phyloP scores from a whole-genome alignment of 805 yeast species.

The Metschnikowia dekortorum region DNA sequence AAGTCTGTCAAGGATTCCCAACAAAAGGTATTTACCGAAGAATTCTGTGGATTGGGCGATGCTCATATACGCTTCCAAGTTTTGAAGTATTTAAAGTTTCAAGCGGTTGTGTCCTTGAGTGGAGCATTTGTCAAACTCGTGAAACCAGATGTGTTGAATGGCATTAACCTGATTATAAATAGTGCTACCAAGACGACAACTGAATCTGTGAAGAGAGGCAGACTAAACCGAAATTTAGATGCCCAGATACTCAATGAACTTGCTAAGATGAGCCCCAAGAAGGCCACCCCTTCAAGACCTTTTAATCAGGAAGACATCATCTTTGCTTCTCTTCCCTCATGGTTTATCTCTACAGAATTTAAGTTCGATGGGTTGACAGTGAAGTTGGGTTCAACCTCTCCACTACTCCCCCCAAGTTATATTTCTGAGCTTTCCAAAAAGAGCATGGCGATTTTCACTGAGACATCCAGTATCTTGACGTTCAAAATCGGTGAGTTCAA shows the following conservation, averaged over 20 bases:
- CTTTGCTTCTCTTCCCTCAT: slow-evolving; percentile 27
- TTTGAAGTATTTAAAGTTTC: slow-evolving; percentile 26
- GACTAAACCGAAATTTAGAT: slow-evolving; percentile 26
- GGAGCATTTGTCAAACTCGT: slow-evolving; percentile 24
- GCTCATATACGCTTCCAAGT: slow-evolving; percentile 21
- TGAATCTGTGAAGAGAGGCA: slow-evolving; percentile 24
- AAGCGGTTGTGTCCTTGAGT: slow-evolving; percentile 18
- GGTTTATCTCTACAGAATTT: slow-evolving; percentile 28
- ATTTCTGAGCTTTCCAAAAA: slow-evolving; percentile 19
- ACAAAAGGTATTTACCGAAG: slow-evolving; percentile 13
- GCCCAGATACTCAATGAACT: slow-evolving; percentile 15
- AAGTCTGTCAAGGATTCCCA: slow-evolving; percentile 9
- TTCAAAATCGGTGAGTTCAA: slow-evolving; percentile 3
- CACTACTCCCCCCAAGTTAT: slow-evolving; percentile 25
- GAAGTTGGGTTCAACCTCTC: slow-evolving; percentile 36
- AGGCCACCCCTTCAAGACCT: not conserved
- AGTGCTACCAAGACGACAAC: slow-evolving; percentile 24
- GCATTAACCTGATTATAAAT: slow-evolving; percentile 27
- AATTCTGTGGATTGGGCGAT: slow-evolving; percentile 21
- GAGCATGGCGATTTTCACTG: slow-evolving; percentile 10
- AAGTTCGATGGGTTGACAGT: slow-evolving; percentile 17
- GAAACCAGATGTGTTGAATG: slow-evolving; percentile 27
- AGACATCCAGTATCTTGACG: slow-evolving; percentile 14
- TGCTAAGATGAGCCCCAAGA: slow-evolving; percentile 1
- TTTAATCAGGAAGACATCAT: slow-evolving; percentile 3